Conservation (phyloP, 2,329 filamentous ascomycete species). For the Botryotinia calthae region DNA sequence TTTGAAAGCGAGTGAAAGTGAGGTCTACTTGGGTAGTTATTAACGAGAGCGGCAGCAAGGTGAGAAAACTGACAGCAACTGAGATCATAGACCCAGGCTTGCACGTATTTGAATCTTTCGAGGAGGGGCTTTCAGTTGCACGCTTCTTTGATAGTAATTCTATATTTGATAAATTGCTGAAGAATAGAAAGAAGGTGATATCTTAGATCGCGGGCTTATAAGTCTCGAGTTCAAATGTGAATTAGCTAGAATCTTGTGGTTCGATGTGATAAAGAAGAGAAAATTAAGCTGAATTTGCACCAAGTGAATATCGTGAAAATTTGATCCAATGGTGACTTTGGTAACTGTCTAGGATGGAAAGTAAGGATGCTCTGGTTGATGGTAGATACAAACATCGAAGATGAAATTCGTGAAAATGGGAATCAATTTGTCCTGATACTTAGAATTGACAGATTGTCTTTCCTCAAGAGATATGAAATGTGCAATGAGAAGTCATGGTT, state of each 20-base stretch:
- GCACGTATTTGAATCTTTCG: neutral
- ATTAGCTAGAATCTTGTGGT: too few species aligned
- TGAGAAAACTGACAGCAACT: neutral
- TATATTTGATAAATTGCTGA: neutral
- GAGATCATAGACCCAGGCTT: neutral
- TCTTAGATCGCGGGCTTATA: neutral
- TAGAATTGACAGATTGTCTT: neutral
- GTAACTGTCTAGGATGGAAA: too few species aligned
- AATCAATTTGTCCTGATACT: neutral
- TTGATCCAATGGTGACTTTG: neutral
- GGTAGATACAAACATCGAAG: neutral
- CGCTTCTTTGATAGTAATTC: neutral
- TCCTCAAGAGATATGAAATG: neutral
- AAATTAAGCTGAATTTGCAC: too few species aligned
- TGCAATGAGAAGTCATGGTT: neutral
- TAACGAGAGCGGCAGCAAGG: neutral
- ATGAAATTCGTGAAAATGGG: neutral
- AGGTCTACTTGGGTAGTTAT: neutral
- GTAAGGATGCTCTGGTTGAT: neutral
- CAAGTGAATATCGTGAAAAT: neutral
- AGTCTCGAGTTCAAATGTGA: neutral
- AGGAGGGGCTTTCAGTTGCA: fast-evolving
- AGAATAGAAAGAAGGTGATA: neutral
- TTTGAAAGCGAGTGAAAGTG: neutral
- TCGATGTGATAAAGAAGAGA: neutral